Evolutionary conservation across 345 rosid species (phyloP), one percentile per base, ranked within the genome.

Genomic region (Adansonia digitata): DNA sequence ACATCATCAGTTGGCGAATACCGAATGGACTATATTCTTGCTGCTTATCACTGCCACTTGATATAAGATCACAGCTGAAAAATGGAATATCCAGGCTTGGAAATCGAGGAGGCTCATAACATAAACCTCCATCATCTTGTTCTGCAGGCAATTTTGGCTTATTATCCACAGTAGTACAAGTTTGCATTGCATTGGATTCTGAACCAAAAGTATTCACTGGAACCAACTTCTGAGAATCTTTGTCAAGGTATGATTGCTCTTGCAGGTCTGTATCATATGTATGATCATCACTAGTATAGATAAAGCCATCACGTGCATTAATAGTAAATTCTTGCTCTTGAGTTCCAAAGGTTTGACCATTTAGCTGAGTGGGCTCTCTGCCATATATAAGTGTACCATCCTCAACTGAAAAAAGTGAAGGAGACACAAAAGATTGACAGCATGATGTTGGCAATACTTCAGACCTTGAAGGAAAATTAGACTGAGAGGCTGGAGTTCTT

Each of bases 21-120:
- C 99, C 99, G 69, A 95, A 89, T 53, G 99, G 99, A 81, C 99
- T 95, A 76, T 88, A 93, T 74, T 95, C 99, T 84, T 89, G 98
- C 84, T 88, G 94, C 85, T 82, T 84, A 81, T 91, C 93, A 74
- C 85, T 82, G 64, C 88, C 86, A 77, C 94, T 82, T 69, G 87
- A 89, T 83, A 88, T 78, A 79, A 95, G 99, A 82, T 95, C 99
- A 84, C 99, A 95, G 84, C 98, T 93, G 78, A 95, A 86, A 79
- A 93, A 93, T 5, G 99, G 99, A 73, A 95, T 80, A 71, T 95
- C 98, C 84, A 93, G 82, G 81, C 96, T 83, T 74, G 99, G 96
- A 81, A 93, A 95, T 67, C 99, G 92, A 69, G 99, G 99, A 84
- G 99, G 99, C 80, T 95, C 99, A 70, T 95, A 95, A 76, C 91